Base-by-base conservation (phyloP, 768 basidiomycete genomes). In the Boletus patriciae region DNA sequence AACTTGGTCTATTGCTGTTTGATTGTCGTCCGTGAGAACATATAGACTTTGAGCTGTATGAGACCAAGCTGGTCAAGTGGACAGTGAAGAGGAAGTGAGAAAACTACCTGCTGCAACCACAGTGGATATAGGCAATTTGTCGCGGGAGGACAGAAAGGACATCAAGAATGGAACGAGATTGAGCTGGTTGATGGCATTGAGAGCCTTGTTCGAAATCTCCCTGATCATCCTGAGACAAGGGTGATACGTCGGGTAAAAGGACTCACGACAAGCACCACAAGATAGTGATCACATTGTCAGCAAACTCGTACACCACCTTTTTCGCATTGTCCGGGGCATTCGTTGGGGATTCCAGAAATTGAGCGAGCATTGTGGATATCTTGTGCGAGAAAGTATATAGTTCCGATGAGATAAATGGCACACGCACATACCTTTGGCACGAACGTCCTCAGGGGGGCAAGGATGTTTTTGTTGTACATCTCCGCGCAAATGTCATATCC, bases 261-360 rank as follows among this genome's bases (percentile, higher is more conserved):
- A 85, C 92, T 83, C 78, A 96, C 88, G 92, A 92, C 61, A 98
- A 79, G 74, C 94, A 95, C 95, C 95, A 97, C 25, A 98, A 71
- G 16, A 89, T 84, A 6, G 94, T 95, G 62, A 97, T 90, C 38
- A 95, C 85, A 70, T 94, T 97, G 62, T 97, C 95, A 3, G 94
- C 85, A 62, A 96, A 86, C 63, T 91, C 86, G 64, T 90, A 92
- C 3, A 94, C 85, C 25, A 93, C 77, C 71, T 84, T 87, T 66
- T 86, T 83, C 1, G 84, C 80, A 67, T 81, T 84, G 70, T 90
- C 85, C 4, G 89, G 78, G 19, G 87, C 76, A n/a, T 75, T 72
- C 76, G 81, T 81, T n/a, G 84, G 77, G 36, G 77, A 74, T 23
- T 79, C 77, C 9, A 92, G 75, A 65, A 84, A 87, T 64, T 88